A percentile compares a stretch with the other conserved stretches of the same genome.
Evolutionary conservation across 495 filamentous ascomycete species (phyloP).

Genomic region (Platismatia glauca): DNA sequence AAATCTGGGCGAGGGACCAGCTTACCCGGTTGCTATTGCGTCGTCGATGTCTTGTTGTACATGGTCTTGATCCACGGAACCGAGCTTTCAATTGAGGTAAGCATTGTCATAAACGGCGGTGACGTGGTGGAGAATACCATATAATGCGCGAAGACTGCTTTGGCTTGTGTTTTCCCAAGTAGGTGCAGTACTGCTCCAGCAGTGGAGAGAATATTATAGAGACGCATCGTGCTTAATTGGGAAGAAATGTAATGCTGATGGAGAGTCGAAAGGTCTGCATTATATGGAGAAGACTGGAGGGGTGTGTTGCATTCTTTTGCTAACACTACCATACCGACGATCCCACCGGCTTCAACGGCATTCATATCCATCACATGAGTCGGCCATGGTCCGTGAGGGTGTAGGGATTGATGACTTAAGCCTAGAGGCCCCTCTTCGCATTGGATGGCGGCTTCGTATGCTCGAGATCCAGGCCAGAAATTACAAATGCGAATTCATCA

Average conservation of each 20-base stretch:
- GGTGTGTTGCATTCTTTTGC: neutral
- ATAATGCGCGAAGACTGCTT: constrained; percentile 29
- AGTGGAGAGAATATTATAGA: neutral
- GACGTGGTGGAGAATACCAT: constrained; percentile 23
- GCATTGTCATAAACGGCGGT: neutral
- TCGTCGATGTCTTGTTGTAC: constrained; percentile 27
- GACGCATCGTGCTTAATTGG: neutral
- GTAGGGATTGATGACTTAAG: neutral
- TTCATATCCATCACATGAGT: neutral
- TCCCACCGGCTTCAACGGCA: neutral
- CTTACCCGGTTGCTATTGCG: constrained; percentile 21
- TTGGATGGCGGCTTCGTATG: neutral
- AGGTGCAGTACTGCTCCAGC: neutral
- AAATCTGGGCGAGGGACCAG: no score
- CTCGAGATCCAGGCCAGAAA: neutral
- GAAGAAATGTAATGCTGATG: neutral
- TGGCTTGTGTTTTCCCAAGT: neutral
- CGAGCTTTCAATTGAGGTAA: constrained; percentile 19
- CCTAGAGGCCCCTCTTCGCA: neutral
- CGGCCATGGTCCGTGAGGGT: neutral
- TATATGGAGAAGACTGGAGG: neutral
- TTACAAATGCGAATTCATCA: neutral
- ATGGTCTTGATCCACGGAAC: constrained; percentile 20
- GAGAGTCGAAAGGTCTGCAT: neutral
- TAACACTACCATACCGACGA: neutral